Evolutionary conservation across 2,329 filamentous ascomycete genomes (phyloP).

Genomic region (Fusarium sp.): DNA sequence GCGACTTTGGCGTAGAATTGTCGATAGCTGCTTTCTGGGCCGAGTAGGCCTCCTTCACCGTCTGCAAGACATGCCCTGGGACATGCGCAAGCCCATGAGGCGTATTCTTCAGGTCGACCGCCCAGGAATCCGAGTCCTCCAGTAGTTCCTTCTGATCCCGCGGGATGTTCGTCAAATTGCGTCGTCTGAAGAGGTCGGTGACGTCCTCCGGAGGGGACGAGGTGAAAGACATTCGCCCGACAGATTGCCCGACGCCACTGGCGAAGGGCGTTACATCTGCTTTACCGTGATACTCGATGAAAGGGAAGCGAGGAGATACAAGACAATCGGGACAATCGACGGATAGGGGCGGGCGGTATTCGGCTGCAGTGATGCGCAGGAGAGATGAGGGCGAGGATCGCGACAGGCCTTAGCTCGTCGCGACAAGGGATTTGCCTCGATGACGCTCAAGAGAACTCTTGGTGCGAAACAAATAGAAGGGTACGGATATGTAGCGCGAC

Average conservation of each 20-base stretch:
- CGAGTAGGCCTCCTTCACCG: constrained; percentile 42
- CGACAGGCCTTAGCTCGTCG: not conserved
- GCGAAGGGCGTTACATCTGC: constrained; percentile 40
- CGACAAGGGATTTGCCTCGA: not conserved
- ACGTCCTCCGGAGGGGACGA: constrained; percentile 41
- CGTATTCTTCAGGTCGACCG: constrained; percentile 39
- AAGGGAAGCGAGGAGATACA: constrained; percentile 4
- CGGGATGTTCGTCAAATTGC: constrained; percentile 49
- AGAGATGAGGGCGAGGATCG: not conserved
- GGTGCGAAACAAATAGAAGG: constrained; percentile 16
- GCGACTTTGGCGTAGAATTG: constrained; percentile 7
- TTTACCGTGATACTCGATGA: constrained; percentile 5
- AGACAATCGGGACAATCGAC: not conserved
- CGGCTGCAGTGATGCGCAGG: not conserved
- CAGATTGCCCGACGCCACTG: constrained; percentile 26
- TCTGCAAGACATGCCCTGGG: constrained; percentile 51
- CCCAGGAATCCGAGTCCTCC: constrained; percentile 52
- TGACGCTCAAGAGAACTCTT: constrained; percentile 9
- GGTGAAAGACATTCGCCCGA: constrained; percentile 45
- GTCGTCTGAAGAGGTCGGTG: constrained; percentile 41
- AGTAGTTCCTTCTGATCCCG: constrained; percentile 55
- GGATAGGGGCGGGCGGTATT: not conserved
- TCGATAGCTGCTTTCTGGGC: constrained; percentile 1
- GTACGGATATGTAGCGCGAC: constrained; percentile 21
- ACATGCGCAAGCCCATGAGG: constrained; percentile 47